phyloP scores from a whole-genome alignment of 2,329 filamentous ascomycete species.

The Diaporthe helianthi region DNA sequence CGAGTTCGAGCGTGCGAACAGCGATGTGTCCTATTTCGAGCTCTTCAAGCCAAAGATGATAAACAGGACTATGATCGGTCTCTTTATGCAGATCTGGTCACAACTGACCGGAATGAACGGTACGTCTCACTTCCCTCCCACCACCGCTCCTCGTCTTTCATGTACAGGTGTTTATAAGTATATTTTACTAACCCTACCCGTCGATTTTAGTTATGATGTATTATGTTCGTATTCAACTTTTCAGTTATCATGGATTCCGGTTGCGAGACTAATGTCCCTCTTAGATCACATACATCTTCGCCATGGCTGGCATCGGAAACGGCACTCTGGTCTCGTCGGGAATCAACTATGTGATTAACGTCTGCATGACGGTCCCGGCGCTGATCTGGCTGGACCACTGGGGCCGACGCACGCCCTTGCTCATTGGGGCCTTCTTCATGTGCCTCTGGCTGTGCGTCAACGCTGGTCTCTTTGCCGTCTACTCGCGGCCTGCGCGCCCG shows the following conservation, averaged over 20 bases:
- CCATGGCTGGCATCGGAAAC: slow-evolving; percentile 72
- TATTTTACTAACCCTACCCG: too few relatives aligned
- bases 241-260: too few relatives aligned
- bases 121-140: too few relatives aligned
- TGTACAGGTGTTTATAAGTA: too few relatives aligned
- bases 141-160: too few relatives aligned
- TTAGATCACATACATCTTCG: slow-evolving; percentile 74
- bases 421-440: slow-evolving; percentile 73
- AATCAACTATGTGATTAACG: slow-evolving; percentile 82
- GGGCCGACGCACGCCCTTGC: slow-evolving; percentile 73
- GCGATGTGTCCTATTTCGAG: slow-evolving; percentile 74
- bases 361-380: slow-evolving; percentile 78
- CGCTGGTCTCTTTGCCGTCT: slow-evolving; percentile 53
- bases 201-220: too few relatives aligned
- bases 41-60: slow-evolving; percentile 77
- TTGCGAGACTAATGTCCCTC: slow-evolving; percentile 44
- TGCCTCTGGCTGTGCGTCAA: slow-evolving; percentile 55
- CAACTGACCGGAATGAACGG: slow-evolving; percentile 61
- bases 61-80: slow-evolving; percentile 73
- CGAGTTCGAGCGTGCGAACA: slow-evolving; percentile 74
- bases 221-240: too few relatives aligned
- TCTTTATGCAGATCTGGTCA: slow-evolving; percentile 79
- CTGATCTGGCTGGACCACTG: slow-evolving; percentile 77
- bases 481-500: slow-evolving; percentile 46
- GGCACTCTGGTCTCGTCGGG: slow-evolving; percentile 69